Evolutionary conservation across 1,284 basidiomycete species (phyloP).

Genomic region (Papiliotrema fonsecae): DNA sequence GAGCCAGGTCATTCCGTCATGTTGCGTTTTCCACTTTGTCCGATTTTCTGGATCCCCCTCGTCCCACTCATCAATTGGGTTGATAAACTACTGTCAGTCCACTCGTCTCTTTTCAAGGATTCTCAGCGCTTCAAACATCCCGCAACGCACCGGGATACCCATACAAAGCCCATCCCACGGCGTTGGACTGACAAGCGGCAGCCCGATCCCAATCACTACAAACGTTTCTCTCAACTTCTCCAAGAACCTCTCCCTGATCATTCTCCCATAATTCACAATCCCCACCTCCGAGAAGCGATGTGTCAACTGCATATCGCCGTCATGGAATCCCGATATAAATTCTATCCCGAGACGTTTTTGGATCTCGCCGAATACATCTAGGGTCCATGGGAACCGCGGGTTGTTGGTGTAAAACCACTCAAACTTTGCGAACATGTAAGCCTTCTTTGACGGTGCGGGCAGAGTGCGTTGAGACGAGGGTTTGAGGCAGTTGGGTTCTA

Average conservation of each 20-base stretch:
- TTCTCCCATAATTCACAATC: conserved; percentile 22
- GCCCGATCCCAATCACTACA: conserved; percentile 32
- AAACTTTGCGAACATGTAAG: conserved; percentile 45
- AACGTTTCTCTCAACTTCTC: conserved; percentile 16
- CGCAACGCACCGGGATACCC: conserved; percentile 30
- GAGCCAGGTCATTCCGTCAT: conserved; percentile 38
- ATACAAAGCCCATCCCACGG: conserved; percentile 40
- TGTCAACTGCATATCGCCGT: conserved; percentile 20
- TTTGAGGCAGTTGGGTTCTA: conserved; percentile 44
- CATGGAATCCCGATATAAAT: conserved; percentile 24
- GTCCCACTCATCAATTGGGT: conserved; percentile 47
- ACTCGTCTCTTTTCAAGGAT: too few relatives aligned
- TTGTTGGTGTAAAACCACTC: conserved; percentile 34
- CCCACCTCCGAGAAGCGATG: conserved; percentile 14
- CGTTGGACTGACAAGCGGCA: conserved; percentile 30
- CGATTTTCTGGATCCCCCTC: conserved; percentile 37
- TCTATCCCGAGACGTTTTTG: conserved; percentile 16
- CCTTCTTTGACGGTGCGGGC: too few relatives aligned
- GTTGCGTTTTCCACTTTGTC: conserved; percentile 44
- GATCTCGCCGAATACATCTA: conserved; percentile 17
- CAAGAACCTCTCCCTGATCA: conserved; percentile 34
- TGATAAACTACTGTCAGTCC: conserved; percentile 45
- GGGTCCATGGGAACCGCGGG: conserved; percentile 29
- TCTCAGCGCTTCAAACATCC: neutral
- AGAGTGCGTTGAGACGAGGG: conserved; percentile 18